These are phyloP conservation scores for Rosa hybrid DNA, from an alignment of 331 rosid genomes.

Conservation along the genomic window DNA sequence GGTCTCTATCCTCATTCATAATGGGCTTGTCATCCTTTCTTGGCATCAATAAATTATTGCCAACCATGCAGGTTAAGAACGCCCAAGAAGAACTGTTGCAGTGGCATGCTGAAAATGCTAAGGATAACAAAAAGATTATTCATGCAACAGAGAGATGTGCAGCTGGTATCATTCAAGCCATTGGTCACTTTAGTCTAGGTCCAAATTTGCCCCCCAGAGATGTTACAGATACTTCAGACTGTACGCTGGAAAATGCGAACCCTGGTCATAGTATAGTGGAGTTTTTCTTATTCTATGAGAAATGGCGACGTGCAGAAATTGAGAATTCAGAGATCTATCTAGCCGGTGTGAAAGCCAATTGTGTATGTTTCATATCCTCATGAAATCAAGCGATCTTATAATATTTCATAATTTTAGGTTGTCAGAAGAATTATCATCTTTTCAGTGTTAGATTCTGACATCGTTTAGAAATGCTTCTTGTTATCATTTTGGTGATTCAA, in stretches of 20 bases:
- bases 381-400: background rate
- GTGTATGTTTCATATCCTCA: conserved; percentile 55
- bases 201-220: conserved; percentile 74
- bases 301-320: conserved; percentile 88
- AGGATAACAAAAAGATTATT: conserved; percentile 73
- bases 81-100: conserved; percentile 96
- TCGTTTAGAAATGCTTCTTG: background rate
- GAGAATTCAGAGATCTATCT: conserved; percentile 58
- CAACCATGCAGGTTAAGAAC: conserved; percentile 76
- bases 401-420: background rate
- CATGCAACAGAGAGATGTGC: conserved; percentile 97
- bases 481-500: background rate
- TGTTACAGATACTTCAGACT: conserved; percentile 43
- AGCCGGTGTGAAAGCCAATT: conserved; percentile 44
- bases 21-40: background rate
- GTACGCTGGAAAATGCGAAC: conserved; percentile 32
- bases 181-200: conserved; percentile 87
- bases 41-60: background rate
- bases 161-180: conserved; percentile 92
- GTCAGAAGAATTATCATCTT: background rate
- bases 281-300: conserved; percentile 59
- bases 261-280: conserved; percentile 62
- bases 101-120: conserved; percentile 87
- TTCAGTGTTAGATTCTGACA: conserved; percentile 8
- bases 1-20: background rate